A percentile compares a stretch with the other conserved stretches of the same genome.
Evolutionary conservation across 176 grass and related monocot genomes (phyloP).

Genomic region (Chrysopogon serrulatus): DNA sequence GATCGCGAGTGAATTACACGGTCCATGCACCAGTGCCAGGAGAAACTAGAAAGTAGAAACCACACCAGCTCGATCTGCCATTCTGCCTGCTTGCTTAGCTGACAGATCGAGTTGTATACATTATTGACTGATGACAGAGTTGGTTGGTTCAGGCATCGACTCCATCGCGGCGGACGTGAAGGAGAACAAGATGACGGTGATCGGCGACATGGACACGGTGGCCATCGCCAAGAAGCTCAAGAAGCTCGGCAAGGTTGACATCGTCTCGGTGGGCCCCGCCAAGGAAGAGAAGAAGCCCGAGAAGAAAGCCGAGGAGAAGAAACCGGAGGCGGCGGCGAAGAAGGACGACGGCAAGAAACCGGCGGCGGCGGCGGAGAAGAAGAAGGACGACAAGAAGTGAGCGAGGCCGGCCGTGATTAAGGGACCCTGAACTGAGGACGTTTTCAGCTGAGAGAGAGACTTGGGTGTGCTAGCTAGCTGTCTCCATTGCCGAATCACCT

Average conservation of each 20-base stretch:
- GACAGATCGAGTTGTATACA: no score
- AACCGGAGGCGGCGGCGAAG: slow-evolving; percentile 27
- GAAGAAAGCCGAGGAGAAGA: slow-evolving; percentile 34
- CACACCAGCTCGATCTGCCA: no score
- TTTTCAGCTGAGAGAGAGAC: no score
- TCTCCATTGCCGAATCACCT: background rate
- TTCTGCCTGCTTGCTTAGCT: no score
- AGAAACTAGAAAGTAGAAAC: no score
- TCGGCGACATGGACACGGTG: slow-evolving; percentile 75
- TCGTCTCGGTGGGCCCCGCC: slow-evolving; percentile 72
- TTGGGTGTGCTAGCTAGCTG: background rate
- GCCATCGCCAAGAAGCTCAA: slow-evolving; percentile 75
- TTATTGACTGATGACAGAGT: no score
- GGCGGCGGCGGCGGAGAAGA: background rate
- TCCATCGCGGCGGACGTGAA: slow-evolving; percentile 72
- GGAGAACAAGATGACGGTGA: slow-evolving; percentile 88
- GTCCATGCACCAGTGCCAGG: no score
- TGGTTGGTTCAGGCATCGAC: slow-evolving; percentile 52
- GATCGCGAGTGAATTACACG: no score
- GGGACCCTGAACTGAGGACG: background rate
- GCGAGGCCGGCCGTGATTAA: no score
- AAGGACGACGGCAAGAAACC: background rate
- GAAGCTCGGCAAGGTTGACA: slow-evolving; percentile 80
- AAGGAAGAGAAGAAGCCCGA: slow-evolving; percentile 81
- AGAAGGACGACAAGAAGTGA: background rate